phyloP scores from a whole-genome alignment of 1,139 yeast genomes.

The Lodderomyces elongisporus region DNA sequence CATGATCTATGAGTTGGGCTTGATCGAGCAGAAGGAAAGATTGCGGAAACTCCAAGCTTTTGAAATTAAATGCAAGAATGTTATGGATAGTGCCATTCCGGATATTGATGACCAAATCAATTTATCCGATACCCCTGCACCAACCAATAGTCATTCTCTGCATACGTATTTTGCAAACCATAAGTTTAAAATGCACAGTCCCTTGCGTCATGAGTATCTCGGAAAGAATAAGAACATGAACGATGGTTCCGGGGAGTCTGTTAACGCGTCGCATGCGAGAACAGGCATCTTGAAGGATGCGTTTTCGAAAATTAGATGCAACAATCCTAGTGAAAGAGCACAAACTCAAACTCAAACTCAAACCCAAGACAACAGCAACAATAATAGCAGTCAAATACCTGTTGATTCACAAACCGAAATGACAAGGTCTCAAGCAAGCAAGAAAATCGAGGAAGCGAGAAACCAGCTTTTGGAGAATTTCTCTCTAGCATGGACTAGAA shows the following conservation, averaged over 20 bases:
- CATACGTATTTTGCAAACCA: not conserved
- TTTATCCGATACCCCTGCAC: conserved; percentile 11
- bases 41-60: conserved; percentile 26
- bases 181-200: conserved; percentile 4
- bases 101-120: conserved; percentile 18
- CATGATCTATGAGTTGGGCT: conserved; percentile 35
- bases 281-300: not conserved
- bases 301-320: not conserved
- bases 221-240: not conserved
- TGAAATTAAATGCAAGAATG: conserved; percentile 23
- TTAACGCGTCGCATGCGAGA: not conserved
- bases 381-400: not conserved
- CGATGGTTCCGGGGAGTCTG: not conserved
- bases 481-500: conserved; percentile 66
- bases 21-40: conserved; percentile 33
- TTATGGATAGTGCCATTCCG: conserved; percentile 10
- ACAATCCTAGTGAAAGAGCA: not conserved
- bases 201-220: conserved; percentile 3
- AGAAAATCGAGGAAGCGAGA: conserved; percentile 30
- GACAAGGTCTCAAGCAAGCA: conserved; percentile 23
- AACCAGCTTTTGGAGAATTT: conserved; percentile 41
- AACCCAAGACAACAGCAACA: not conserved
- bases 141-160: conserved; percentile 3
- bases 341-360: not conserved
- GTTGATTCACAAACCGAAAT: conserved; percentile 1